Evolutionary conservation across 208 protist species (phyloP), one percentile per base, ranked within the genome.

Genomic region (Herpetomonas tarakana): DNA sequence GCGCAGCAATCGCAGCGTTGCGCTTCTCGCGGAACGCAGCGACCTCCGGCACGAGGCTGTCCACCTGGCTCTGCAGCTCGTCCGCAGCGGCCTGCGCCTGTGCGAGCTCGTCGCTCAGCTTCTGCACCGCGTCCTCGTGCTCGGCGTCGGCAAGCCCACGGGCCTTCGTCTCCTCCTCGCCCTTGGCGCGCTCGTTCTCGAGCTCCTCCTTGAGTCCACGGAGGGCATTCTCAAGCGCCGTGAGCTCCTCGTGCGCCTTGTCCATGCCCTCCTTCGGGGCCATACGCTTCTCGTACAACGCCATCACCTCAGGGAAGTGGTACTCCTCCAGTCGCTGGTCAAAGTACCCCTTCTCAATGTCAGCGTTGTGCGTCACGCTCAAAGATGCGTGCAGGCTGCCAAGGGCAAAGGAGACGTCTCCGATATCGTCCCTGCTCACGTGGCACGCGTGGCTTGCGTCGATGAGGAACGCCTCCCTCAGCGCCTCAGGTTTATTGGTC

Each of bases 391-490:
- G 60, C 26, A 79, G 65, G 46, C 68, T 75, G 19, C 73, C 78
- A 21, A 73, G 69, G 18, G 44, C 47, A 58, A 80, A 76, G 35
- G 62, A 1, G 0, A 84, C 52, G 39, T 65, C 52, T 18, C 27
- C 55, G 0, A 84, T 65, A 50, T 68, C 68, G 31, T 77, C 66
- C 25, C 62, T 45, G 19, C 66, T 44, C 12, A 84, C 58, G 21
- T 75, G 73, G 72, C 76, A 84, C 18, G 76, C 62, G 22, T 26
- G 45, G 38, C 67, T 35, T 22, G 70, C 29, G 54, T 84, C 78
- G 7, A 24, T 59, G 2, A 65, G 28, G 65, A 84, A 80, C 2
- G 73, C 71, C 0, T 72, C 58, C 30, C 52, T 47, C 38, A 86
- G 51, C 52, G 71, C 64, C 1, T 78, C 65, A 26, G 58, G 50